phyloP scores from a whole-genome alignment of 2,329 filamentous ascomycete genomes.

The Pleoardoris graminearum region DNA sequence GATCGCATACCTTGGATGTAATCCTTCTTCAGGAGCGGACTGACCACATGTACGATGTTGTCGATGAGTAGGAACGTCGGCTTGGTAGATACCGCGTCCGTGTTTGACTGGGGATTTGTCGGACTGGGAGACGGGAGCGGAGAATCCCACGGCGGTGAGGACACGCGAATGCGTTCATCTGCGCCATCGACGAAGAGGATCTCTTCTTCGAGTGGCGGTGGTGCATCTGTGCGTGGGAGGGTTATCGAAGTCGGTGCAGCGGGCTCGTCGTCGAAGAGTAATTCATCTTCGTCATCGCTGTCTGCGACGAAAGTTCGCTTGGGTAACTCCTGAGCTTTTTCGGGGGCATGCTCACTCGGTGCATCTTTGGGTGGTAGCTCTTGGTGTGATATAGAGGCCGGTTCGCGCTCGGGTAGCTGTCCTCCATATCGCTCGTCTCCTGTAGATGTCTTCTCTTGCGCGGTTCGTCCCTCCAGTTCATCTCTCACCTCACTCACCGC shows the following conservation, averaged over 20 bases:
- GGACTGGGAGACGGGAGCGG: neutral
- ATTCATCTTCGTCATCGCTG: slow-evolving; percentile 45
- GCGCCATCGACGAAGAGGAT: slow-evolving; percentile 35
- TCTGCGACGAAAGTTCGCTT: slow-evolving; percentile 37
- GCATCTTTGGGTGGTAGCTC: slow-evolving; percentile 20
- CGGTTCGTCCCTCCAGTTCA: slow-evolving; percentile 27
- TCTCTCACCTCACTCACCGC: slow-evolving; percentile 50
- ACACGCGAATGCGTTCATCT: neutral
- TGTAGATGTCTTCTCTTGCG: slow-evolving; percentile 20
- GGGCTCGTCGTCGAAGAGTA: slow-evolving; percentile 39
- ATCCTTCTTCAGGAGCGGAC: slow-evolving; percentile 44
- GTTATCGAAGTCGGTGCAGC: slow-evolving; percentile 18
- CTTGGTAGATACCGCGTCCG: slow-evolving; percentile 1
- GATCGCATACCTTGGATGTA: slow-evolving; percentile 36
- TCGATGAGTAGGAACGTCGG: slow-evolving; percentile 46
- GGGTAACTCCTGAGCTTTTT: slow-evolving; percentile 22
- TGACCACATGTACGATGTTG: slow-evolving; percentile 45
- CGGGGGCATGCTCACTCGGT: neutral
- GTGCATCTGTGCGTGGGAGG: slow-evolving; percentile 40
- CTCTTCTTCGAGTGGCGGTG: slow-evolving; percentile 47
- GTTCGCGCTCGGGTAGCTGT: neutral
- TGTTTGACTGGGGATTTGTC: neutral
- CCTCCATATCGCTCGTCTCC: slow-evolving; percentile 3
- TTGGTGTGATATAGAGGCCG: neutral
- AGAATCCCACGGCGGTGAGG: neutral